These are phyloP conservation scores for Globisporangium abappressorium DNA, from an alignment of 352 stramenopile genomes.

Conservation along the genomic window DNA sequence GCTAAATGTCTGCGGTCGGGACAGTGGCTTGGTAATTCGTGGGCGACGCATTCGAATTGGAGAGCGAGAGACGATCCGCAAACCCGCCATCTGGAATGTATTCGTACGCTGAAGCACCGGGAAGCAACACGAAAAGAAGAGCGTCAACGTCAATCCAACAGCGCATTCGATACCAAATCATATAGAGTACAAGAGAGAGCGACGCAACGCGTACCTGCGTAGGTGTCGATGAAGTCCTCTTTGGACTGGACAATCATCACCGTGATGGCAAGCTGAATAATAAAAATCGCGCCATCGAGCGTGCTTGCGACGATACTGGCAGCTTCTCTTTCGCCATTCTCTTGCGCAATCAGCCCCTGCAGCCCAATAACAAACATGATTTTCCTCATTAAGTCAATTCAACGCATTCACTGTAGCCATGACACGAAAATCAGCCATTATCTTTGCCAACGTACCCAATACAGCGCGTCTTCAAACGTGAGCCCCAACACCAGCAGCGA, in stretches of 20 bases:
- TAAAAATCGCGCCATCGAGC: constrained; percentile 57
- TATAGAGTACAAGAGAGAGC: background rate
- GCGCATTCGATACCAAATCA: background rate
- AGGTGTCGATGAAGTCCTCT: constrained; percentile 84
- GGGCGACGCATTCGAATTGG: constrained; percentile 38
- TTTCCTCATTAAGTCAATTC: background rate
- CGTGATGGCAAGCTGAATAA: constrained; percentile 58
- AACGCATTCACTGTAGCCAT: background rate
- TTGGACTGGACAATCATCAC: constrained; percentile 67
- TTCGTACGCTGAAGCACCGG: constrained; percentile 52
- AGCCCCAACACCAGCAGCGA: constrained; percentile 66
- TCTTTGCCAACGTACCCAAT: constrained; percentile 41
- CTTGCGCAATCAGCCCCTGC: constrained; percentile 39
- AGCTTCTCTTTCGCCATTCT: constrained; percentile 26
- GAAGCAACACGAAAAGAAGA: background rate
- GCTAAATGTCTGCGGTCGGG: constrained; percentile 60
- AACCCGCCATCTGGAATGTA: constrained; percentile 73
- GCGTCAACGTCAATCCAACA: background rate
- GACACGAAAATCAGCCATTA: background rate
- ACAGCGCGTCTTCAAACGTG: constrained; percentile 63
- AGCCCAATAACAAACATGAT: constrained; percentile 1
- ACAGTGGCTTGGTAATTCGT: constrained; percentile 59
- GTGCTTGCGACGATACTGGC: constrained; percentile 45
- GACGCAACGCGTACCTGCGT: constrained; percentile 45
- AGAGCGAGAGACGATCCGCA: constrained; percentile 36